A percentile compares a stretch with the other conserved stretches of the same genome.
phyloP scores from a whole-genome alignment of 768 basidiomycete genomes.

The Suillus spraguei region DNA sequence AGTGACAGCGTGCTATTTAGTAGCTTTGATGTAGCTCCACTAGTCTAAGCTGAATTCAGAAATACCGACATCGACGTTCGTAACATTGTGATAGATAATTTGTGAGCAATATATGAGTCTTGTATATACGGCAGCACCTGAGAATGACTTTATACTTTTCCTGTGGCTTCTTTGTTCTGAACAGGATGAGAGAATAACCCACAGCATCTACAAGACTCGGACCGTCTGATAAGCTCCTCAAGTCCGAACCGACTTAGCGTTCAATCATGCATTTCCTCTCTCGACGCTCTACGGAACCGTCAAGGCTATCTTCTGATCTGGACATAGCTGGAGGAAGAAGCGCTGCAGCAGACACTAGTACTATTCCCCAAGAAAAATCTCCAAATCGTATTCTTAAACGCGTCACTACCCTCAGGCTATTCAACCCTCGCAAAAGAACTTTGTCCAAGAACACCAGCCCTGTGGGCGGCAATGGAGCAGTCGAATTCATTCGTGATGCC shows the following conservation, averaged over 20 bases:
- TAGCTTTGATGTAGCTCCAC: too few relatives aligned
- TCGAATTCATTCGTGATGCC: conserved; percentile 22
- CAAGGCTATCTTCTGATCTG: conserved; percentile 12
- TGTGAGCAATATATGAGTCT: neutral
- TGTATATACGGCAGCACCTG: conserved; percentile 5
- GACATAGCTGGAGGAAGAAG: conserved; percentile 7
- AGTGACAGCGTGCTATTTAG: neutral
- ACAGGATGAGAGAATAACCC: neutral
- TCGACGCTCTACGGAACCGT: conserved; percentile 31
- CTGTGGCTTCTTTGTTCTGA: neutral
- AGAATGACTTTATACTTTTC: neutral
- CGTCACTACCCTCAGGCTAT: conserved; percentile 26
- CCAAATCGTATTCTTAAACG: conserved; percentile 30
- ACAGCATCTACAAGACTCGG: too few relatives aligned
- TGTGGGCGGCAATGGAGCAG: conserved; percentile 9
- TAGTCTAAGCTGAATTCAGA: neutral
- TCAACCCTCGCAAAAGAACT: conserved; percentile 25
- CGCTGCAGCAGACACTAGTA: conserved; percentile 9
- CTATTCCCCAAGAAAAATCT: conserved; percentile 23
- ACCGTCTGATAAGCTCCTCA: neutral
- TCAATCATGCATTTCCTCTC: conserved; percentile 31
- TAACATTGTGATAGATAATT: neutral
- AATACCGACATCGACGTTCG: neutral
- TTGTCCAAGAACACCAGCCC: conserved; percentile 17
- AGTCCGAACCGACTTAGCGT: conserved; percentile 5